A percentile compares a stretch with the other conserved stretches of the same genome.
Evolutionary conservation across 208 protist genomes (phyloP).

Genomic region (Wallacemonas collosoma): DNA sequence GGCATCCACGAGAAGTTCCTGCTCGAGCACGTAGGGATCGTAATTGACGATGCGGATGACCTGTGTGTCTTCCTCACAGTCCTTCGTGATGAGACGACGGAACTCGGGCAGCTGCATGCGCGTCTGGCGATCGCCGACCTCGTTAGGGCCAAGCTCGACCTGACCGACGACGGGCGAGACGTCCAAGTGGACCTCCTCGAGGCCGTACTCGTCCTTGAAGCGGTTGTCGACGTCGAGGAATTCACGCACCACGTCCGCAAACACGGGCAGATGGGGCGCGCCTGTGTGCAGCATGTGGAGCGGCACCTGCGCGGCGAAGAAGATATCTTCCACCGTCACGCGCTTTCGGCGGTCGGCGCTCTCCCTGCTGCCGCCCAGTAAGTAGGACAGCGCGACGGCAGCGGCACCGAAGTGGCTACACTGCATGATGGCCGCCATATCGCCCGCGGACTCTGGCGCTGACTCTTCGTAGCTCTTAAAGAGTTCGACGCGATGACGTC

Average conservation of each 20-base stretch:
- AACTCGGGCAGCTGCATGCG: conserved; percentile 87
- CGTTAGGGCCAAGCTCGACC: conserved; percentile 84
- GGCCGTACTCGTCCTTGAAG: conserved; percentile 84
- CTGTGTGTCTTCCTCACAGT: conserved; percentile 80
- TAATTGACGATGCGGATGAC: conserved; percentile 89
- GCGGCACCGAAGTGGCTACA: conserved; percentile 81
- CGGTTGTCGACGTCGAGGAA: conserved; percentile 91
- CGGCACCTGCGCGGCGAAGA: conserved; percentile 89
- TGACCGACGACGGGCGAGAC: conserved; percentile 82
- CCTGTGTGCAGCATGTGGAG: conserved; percentile 83
- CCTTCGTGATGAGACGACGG: conserved; percentile 68
- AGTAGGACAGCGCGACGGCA: conserved; percentile 75
- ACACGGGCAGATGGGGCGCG: conserved; percentile 64
- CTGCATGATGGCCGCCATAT: conserved; percentile 38
- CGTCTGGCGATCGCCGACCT: conserved; percentile 84
- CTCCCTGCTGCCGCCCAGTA: conserved; percentile 69
- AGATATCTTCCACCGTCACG: conserved; percentile 90
- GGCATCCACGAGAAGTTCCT: conserved; percentile 79
- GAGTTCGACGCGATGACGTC: conserved; percentile 61
- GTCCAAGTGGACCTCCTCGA: conserved; percentile 83
- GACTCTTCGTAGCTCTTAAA: conserved; percentile 81
- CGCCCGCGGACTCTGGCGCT: conserved; percentile 35
- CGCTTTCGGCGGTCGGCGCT: conserved; percentile 74
- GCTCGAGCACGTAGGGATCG: conserved; percentile 89
- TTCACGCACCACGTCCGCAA: conserved; percentile 83